Conservation (phyloP, 2,329 filamentous ascomycete species). For the Epichloe baconii region DNA sequence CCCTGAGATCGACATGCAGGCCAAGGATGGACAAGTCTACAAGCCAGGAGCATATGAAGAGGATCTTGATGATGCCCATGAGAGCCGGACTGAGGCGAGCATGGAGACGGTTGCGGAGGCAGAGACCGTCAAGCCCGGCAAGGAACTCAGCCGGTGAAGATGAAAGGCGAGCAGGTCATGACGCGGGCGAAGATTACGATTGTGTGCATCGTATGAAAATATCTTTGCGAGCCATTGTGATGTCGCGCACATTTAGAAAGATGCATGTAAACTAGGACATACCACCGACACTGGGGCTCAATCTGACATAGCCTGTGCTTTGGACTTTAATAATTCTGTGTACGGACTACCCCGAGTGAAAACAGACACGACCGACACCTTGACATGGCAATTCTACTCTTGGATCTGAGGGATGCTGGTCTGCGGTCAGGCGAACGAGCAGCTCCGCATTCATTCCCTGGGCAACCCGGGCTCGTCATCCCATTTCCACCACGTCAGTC, state of each 20-base stretch:
- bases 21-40: constrained; percentile 34
- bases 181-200: neutral
- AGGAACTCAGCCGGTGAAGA: constrained; percentile 1
- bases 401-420: no score
- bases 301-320: neutral
- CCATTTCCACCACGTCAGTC: neutral
- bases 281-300: neutral
- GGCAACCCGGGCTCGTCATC: no score
- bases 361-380: neutral
- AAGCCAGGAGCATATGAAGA: constrained; percentile 28
- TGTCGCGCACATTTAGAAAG: constrained; percentile 2
- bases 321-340: neutral
- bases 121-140: constrained; percentile 8
- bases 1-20: constrained; percentile 48
- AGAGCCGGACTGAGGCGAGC: constrained; percentile 14
- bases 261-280: constrained; percentile 1
- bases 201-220: neutral
- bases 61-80: constrained; percentile 13
- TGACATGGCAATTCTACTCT: no score
- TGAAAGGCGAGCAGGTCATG: neutral
- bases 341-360: neutral
- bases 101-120: constrained; percentile 5
- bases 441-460: no score
- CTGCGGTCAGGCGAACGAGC: no score
- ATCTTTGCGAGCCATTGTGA: neutral